Evolutionary conservation across 2,329 filamentous ascomycete species (phyloP).

Genomic region (Diaporthe caulivora): DNA sequence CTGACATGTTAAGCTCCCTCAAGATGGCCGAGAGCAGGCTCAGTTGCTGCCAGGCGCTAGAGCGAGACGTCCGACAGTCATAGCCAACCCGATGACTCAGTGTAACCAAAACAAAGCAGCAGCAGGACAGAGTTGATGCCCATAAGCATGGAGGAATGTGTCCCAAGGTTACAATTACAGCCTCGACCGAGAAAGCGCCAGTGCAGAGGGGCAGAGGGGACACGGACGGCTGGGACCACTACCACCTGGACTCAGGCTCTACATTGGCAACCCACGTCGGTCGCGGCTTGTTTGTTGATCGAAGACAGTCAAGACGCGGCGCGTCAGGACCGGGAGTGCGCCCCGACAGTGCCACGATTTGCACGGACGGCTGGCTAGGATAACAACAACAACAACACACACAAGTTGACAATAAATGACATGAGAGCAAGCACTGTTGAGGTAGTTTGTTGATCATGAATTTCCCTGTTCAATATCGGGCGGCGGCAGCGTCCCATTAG

Average conservation of each 20-base stretch:
- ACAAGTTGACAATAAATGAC: no score
- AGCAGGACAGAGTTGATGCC: no score
- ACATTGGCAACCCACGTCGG: no score
- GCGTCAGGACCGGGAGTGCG: background rate
- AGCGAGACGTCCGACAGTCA: background rate
- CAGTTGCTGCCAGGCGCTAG: background rate
- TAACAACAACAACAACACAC: no score
- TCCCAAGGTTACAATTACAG: no score
- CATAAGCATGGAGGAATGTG: background rate
- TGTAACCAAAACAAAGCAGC: background rate
- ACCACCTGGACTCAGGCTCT: no score
- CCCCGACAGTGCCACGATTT: background rate
- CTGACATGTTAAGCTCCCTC: background rate
- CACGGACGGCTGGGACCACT: background rate
- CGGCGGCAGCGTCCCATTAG: conserved; percentile 47
- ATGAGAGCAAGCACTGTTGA: no score
- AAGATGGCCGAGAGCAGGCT: background rate
- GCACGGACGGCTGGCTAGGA: no score
- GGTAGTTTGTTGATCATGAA: conserved; percentile 46
- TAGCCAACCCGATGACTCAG: background rate
- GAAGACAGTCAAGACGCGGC: background rate
- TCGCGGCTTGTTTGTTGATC: background rate
- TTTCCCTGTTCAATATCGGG: conserved; percentile 39
- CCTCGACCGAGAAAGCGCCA: background rate
- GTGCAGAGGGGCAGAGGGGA: background rate